phyloP scores from a whole-genome alignment of 176 grass and related monocot species.

The Bonia amplexicaulis region DNA sequence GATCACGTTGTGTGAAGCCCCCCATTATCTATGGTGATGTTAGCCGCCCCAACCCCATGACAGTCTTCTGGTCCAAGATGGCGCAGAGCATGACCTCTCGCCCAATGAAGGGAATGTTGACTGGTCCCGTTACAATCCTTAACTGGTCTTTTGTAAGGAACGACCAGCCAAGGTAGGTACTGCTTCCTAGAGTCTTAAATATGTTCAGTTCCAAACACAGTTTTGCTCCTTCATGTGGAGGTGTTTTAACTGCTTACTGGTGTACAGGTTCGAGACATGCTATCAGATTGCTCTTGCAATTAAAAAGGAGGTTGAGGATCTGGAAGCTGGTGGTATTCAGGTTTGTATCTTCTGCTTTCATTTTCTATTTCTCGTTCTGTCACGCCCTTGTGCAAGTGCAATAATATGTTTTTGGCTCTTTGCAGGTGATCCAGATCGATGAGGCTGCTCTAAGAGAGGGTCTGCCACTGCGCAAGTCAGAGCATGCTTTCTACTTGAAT shows the following conservation, averaged over 20 bases:
- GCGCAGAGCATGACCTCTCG: conserved; percentile 92
- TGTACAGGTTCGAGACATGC: conserved; percentile 80
- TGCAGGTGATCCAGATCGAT: conserved; percentile 94
- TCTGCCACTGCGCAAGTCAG: conserved; percentile 78
- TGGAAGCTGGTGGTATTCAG: conserved; percentile 82
- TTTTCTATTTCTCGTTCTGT: conserved; percentile 1
- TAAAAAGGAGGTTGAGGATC: conserved; percentile 94
- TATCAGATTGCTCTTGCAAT: conserved; percentile 98
- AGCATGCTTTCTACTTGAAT: conserved; percentile 89
- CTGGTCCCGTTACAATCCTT: conserved; percentile 92
- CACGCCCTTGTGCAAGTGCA: background rate
- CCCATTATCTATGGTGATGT: conserved; percentile 96
- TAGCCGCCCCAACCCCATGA: conserved; percentile 91
- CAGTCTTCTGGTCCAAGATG: conserved; percentile 85
- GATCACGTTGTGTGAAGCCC: conserved; percentile 93
- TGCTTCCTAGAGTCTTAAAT: background rate
- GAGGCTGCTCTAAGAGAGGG: conserved; percentile 92
- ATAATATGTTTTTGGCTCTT: background rate
- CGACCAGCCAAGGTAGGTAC: conserved; percentile 80
- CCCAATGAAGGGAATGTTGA: conserved; percentile 99
- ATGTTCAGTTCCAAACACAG: background rate
- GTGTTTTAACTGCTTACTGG: conserved; percentile 1
- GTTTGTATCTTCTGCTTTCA: conserved; percentile 31
- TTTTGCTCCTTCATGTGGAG: conserved; percentile 19
- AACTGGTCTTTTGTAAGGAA: conserved; percentile 99